phyloP scores from a whole-genome alignment of 495 filamentous ascomycete species.

The Penicillium verhagenii region DNA sequence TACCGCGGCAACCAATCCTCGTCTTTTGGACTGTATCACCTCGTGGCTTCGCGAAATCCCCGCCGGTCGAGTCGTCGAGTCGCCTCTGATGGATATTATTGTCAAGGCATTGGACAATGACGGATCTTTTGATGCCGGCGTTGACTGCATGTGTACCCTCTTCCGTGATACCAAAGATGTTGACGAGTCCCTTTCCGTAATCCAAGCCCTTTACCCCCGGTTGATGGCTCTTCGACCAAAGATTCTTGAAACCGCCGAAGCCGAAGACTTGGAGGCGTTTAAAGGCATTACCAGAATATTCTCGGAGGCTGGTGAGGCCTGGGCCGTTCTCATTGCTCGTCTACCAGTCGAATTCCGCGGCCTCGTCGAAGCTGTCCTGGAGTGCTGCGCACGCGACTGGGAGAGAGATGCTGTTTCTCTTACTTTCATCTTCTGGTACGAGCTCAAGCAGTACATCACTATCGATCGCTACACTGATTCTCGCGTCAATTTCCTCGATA shows the following conservation, averaged over 20 bases:
- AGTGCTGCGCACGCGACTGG: conserved; percentile 82
- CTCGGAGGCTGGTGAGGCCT: conserved; percentile 89
- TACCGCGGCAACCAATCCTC: conserved; percentile 79
- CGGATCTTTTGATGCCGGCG: conserved; percentile 79
- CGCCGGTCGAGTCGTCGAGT: conserved; percentile 76
- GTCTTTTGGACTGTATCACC: conserved; percentile 89
- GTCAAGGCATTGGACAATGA: conserved; percentile 73
- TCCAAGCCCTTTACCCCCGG: conserved; percentile 81
- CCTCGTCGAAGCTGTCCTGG: conserved; percentile 86
- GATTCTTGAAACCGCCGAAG: conserved; percentile 69
- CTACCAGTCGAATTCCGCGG: conserved; percentile 75
- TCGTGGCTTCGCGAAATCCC: conserved; percentile 95
- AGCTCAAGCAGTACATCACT: conserved; percentile 93
- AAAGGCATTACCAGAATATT: conserved; percentile 87
- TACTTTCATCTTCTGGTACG: conserved; percentile 98
- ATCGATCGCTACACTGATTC: conserved; percentile 86
- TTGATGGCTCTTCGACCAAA: conserved; percentile 76
- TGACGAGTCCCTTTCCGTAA: conserved; percentile 72
- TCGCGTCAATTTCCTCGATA: conserved; percentile 66
- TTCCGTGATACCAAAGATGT: conserved; percentile 92
- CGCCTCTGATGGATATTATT: conserved; percentile 78
- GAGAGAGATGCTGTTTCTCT: conserved; percentile 86
- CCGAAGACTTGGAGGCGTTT: conserved; percentile 83
- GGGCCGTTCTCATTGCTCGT: conserved; percentile 86
- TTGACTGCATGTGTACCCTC: conserved; percentile 89